Base-by-base conservation (phyloP, 106 monocot species). In the Amphibolis antarctica region DNA sequence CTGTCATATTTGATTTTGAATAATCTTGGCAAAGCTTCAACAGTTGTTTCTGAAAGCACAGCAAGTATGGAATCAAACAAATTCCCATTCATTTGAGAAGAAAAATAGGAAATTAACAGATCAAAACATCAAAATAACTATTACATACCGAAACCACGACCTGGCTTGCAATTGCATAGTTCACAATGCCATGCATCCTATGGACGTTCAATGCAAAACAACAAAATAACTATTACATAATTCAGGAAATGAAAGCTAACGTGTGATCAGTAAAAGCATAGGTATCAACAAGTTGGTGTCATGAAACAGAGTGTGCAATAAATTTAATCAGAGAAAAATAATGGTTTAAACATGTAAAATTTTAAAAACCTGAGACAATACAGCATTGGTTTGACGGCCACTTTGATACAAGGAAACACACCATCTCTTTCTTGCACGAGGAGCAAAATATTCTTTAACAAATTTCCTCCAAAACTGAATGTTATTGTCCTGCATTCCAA, bases 101-200 rank as follows among this genome's bases (percentile, higher is more conserved):
- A 60, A 13, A 14, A 27, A n/a, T n/a, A n/a, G n/a, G n/a, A n/a
- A n/a, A n/a, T n/a, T n/a, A n/a, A n/a, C n/a, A n/a, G n/a, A n/a
- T n/a, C n/a, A n/a, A n/a, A n/a, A n/a, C n/a, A n/a, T n/a, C n/a
- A n/a, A n/a, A n/a, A n/a, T n/a, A n/a, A n/a, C n/a, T n/a, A n/a
- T n/a, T n/a, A 62, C 87, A 57, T 91, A 98, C 98, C 98, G 77
- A 98, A 98, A 53, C 98, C 98, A 66, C 98, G 85, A 13, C 98
- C 98, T 52, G 98, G 91, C 60, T 91, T 98, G 0, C 79, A 76
- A 31, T 88, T 91, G 66, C 98, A 98, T 61, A 98, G 85, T 79
- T 98, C 98, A 71, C 91, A 98, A 56, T 98, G 84, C 98, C 98
- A 98, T 5, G 77, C 85, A 74, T 98, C 98, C 98, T 98, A 78